Percentiles rank a stretch among this genome's conserved stretches.
These are phyloP conservation scores for Gamsiella multidivaricata DNA, from an alignment of 192 early-diverging fungal genomes.

Conservation along the genomic window DNA sequence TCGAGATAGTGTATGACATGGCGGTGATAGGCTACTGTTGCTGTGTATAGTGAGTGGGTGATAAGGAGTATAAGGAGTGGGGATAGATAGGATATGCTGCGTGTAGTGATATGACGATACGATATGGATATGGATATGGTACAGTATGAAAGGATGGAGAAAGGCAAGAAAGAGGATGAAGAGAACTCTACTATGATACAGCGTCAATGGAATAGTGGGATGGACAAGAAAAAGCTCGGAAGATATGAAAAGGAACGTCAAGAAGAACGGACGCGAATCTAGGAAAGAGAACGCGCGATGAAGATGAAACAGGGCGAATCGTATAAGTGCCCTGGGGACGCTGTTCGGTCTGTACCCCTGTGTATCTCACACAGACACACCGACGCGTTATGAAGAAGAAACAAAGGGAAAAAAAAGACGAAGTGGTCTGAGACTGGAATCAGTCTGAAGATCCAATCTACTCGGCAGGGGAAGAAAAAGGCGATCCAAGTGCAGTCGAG, in stretches of 20 bases:
- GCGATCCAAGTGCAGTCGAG: too few relatives aligned
- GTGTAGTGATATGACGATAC: not conserved
- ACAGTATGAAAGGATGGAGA: not conserved
- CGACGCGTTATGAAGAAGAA: not conserved
- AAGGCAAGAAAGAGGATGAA: not conserved
- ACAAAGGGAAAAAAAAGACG: not conserved
- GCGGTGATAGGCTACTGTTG: not conserved
- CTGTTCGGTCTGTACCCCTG: too few relatives aligned
- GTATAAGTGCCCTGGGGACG: not conserved
- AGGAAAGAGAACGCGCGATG: not conserved
- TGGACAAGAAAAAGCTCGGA: not conserved
- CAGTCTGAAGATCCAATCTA: too few relatives aligned
- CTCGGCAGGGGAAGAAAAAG: too few relatives aligned
- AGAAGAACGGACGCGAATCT: too few relatives aligned
- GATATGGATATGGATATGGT: not conserved
- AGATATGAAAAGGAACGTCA: too few relatives aligned
- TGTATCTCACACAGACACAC: not conserved
- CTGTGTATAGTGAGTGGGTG: not conserved
- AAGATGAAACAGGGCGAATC: conserved; percentile 1
- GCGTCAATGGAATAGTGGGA: not conserved
- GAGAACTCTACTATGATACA: not conserved
- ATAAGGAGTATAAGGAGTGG: not conserved
- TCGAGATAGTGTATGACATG: conserved; percentile 18
- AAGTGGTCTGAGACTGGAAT: not conserved
- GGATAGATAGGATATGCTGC: not conserved